Conservation (phyloP, 768 basidiomycete species). For the Calocera viscosa region DNA sequence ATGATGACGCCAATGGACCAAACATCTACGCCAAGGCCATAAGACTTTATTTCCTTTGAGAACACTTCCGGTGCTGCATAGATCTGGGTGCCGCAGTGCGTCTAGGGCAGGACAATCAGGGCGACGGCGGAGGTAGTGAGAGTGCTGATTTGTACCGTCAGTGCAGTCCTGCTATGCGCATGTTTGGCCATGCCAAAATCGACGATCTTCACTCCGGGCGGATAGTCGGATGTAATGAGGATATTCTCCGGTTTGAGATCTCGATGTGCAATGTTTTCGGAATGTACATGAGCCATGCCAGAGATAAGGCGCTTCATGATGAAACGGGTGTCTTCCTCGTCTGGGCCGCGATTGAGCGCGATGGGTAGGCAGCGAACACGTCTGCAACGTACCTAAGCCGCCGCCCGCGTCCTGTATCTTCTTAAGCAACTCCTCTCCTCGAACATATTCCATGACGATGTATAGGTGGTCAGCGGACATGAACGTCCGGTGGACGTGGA, state of each 20-base stretch:
- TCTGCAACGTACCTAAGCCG: background rate
- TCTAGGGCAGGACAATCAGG: slow-evolving; percentile 32
- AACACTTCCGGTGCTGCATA: slow-evolving; percentile 94
- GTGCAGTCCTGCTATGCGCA: slow-evolving; percentile 64
- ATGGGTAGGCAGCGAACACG: too few relatives aligned
- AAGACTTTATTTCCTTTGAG: slow-evolving; percentile 46
- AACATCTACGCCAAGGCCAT: slow-evolving; percentile 81
- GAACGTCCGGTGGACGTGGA: background rate
- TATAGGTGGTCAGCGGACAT: background rate
- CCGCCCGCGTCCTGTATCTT: background rate
- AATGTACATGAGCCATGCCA: slow-evolving; percentile 88
- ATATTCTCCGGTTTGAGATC: slow-evolving; percentile 90
- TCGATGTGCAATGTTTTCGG: slow-evolving; percentile 89
- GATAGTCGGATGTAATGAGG: slow-evolving; percentile 56
- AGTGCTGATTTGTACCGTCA: slow-evolving; percentile 42
- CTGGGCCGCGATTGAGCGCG: background rate
- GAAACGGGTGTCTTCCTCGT: background rate
- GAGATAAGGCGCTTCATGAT: slow-evolving; percentile 89
- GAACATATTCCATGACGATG: background rate
- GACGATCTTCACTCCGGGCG: slow-evolving; percentile 73
- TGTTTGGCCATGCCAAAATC: slow-evolving; percentile 95
- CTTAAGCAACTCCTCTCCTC: background rate
- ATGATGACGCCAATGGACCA: slow-evolving; percentile 96
- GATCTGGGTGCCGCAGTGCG: slow-evolving; percentile 92
- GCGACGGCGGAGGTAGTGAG: slow-evolving; percentile 10